Evolutionary conservation across 805 yeast species (phyloP).

Genomic region (Kuraishia piskuri): DNA sequence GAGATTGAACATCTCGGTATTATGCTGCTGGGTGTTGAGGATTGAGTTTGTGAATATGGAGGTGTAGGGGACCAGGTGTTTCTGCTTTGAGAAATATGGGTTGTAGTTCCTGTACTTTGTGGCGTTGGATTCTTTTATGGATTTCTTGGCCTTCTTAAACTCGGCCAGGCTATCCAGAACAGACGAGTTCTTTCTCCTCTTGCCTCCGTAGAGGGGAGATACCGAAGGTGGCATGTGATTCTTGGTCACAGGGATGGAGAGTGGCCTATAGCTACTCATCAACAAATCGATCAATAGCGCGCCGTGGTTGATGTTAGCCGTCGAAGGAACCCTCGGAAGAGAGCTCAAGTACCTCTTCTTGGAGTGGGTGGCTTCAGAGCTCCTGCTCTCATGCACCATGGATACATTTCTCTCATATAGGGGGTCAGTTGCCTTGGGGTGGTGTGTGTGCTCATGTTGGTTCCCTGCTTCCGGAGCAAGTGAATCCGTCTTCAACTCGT

Average conservation of each 20-base stretch:
- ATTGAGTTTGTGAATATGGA: constrained; percentile 22
- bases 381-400: not conserved
- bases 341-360: constrained; percentile 16
- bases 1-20: constrained; percentile 22
- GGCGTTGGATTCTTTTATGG: constrained; percentile 1
- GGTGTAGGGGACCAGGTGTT: constrained; percentile 17
- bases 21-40: constrained; percentile 25
- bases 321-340: constrained; percentile 24
- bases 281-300: constrained; percentile 19
- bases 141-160: constrained; percentile 15
- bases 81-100: constrained; percentile 18
- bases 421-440: not conserved
- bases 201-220: not conserved
- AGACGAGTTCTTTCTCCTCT: constrained; percentile 8
- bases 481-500: not conserved
- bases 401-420: not conserved
- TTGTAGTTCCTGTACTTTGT: constrained; percentile 13
- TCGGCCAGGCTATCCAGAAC: constrained; percentile 18
- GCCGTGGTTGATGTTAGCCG: constrained; percentile 20
- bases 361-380: not conserved
- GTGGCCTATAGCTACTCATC: constrained; percentile 19
- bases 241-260: constrained; percentile 12
- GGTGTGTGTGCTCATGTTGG: not conserved
- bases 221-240: not conserved
- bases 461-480: not conserved